Evolutionary conservation across 1,139 yeast species (phyloP).

Genomic region (Hemisphaericaspora subhashii): DNA sequence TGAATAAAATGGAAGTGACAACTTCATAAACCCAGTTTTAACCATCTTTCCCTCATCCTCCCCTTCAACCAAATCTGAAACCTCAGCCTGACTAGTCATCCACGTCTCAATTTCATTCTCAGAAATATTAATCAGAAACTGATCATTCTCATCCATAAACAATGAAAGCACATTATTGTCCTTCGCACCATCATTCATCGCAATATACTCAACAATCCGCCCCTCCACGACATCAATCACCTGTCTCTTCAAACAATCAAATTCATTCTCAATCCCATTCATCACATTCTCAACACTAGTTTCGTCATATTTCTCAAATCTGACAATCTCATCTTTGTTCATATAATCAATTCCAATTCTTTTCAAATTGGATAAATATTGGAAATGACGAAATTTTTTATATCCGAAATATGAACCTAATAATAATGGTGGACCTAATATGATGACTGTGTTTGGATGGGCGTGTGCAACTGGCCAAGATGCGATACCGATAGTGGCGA

Average conservation of each 20-base stretch:
- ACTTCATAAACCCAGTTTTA: constrained; percentile 27
- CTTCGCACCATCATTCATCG: constrained; percentile 9
- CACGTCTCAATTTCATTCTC: constrained; percentile 33
- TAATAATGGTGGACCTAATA: constrained; percentile 39
- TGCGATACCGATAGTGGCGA: constrained; percentile 24
- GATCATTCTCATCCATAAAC: constrained; percentile 31
- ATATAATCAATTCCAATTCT: constrained; percentile 13
- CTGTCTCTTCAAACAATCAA: constrained; percentile 34
- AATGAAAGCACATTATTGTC: constrained; percentile 6
- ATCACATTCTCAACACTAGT: constrained; percentile 29
- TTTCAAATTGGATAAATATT: constrained; percentile 18
- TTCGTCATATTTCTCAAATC: constrained; percentile 36
- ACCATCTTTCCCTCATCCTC: constrained; percentile 9
- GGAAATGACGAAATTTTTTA: constrained; percentile 13
- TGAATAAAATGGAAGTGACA: constrained; percentile 33
- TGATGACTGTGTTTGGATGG: constrained; percentile 36
- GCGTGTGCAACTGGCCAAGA: constrained; percentile 35
- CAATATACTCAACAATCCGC: constrained; percentile 24
- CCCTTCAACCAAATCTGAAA: constrained; percentile 5
- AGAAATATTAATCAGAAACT: constrained; percentile 25
- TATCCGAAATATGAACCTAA: constrained; percentile 28
- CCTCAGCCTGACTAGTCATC: constrained; percentile 16
- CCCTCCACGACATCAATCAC: constrained; percentile 27
- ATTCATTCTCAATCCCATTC: constrained; percentile 40
- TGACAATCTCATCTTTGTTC: constrained; percentile 17